phyloP scores from a whole-genome alignment of 768 basidiomycete genomes.

The Lactifluus piperatus region DNA sequence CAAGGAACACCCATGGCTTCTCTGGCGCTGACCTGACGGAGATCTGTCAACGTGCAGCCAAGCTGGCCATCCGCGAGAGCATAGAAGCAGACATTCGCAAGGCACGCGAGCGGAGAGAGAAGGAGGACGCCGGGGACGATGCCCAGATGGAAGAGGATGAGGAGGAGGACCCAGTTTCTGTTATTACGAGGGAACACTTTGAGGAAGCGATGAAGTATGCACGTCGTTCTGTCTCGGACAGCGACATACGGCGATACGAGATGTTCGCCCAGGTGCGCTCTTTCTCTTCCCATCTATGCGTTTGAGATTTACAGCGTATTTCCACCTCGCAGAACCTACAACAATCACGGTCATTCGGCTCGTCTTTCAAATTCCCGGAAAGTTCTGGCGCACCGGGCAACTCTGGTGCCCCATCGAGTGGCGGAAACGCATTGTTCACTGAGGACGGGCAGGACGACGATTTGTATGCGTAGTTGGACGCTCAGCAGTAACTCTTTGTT shows the following conservation, averaged over 20 bases:
- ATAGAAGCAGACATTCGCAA: conserved; percentile 86
- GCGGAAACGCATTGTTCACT: conserved; percentile 66
- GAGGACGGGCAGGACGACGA: conserved; percentile 89
- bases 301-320: conserved; percentile 7
- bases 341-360: conserved; percentile 87
- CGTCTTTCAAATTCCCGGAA: conserved; percentile 98
- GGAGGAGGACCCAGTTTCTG: conserved; percentile 82
- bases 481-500: neutral
- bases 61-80: conserved; percentile 90
- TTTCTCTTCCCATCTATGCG: neutral
- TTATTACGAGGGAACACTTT: conserved; percentile 89
- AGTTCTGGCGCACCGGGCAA: conserved; percentile 22
- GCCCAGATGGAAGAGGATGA: conserved; percentile 62
- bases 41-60: conserved; percentile 96
- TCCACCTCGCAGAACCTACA: conserved; percentile 58
- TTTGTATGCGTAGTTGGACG: conserved; percentile 58
- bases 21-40: conserved; percentile 99
- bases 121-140: conserved; percentile 65
- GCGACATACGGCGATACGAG: conserved; percentile 96
- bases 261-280: conserved; percentile 82
- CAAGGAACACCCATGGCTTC: conserved; percentile 93
- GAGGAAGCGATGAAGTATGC: conserved; percentile 99
- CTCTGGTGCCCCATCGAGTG: conserved; percentile 27
- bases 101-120: conserved; percentile 71
- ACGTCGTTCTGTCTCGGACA: conserved; percentile 92